Evolutionary conservation across 2,329 filamentous ascomycete genomes (phyloP).

Genomic region (Aspergillus udagawae): DNA sequence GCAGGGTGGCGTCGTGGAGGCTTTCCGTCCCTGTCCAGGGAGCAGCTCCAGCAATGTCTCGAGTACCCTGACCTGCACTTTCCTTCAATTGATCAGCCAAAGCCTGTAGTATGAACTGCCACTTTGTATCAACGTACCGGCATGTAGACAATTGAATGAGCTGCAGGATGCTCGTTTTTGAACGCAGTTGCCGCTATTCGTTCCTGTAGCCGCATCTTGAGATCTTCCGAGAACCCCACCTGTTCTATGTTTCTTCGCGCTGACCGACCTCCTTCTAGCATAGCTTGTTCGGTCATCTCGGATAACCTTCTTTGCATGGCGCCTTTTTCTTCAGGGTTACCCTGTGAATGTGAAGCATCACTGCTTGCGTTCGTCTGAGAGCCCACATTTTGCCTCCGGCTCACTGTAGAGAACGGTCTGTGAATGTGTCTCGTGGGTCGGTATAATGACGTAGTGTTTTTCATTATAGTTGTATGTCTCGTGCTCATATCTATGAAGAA

Average conservation of each 20-base stretch:
- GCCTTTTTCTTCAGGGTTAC: conserved; percentile 41
- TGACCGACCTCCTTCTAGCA: conserved; percentile 53
- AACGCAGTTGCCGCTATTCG: conserved; percentile 56
- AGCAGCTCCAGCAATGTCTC: conserved; percentile 61
- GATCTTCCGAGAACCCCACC: conserved; percentile 59
- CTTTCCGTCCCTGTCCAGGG: conserved; percentile 78
- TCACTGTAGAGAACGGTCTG: conserved; percentile 20
- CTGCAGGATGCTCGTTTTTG: conserved; percentile 49
- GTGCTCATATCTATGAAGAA: conserved; percentile 17
- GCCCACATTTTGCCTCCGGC: conserved; percentile 19
- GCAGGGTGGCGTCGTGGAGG: conserved; percentile 69
- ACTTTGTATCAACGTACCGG: conserved; percentile 36
- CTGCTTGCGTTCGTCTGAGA: conserved; percentile 14
- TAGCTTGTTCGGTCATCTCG: conserved; percentile 57
- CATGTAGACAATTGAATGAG: conserved; percentile 52
- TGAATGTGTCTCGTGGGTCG: conserved; percentile 8
- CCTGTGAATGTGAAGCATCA: conserved; percentile 5
- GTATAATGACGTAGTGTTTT: conserved; percentile 10
- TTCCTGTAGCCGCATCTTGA: conserved; percentile 56
- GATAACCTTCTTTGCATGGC: conserved; percentile 57
- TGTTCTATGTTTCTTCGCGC: conserved; percentile 56
- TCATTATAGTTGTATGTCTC: conserved; percentile 14
- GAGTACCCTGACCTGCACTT: conserved; percentile 64
- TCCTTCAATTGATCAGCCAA: conserved; percentile 28
- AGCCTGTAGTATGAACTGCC: not conserved